Base-by-base conservation (phyloP, 2,329 filamentous ascomycete genomes). In the Rugonectria rugulosa region DNA sequence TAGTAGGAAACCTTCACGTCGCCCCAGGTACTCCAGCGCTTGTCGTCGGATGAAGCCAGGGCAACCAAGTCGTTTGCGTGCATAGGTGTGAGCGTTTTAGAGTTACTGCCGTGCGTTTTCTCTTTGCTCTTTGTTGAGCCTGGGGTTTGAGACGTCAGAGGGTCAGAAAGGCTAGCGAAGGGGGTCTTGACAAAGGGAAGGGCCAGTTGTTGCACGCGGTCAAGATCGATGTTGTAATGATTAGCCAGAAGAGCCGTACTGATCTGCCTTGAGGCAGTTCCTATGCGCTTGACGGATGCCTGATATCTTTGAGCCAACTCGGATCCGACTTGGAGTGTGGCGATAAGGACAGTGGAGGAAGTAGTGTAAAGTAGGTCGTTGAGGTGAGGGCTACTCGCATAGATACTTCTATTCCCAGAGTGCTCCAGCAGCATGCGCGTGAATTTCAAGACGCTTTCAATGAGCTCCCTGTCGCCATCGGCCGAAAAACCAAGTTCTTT, bases 371-470 rank as follows among this genome's bases (percentile, higher is more conserved):
- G 84, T 34, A 99, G 82, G 70, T 93, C 88, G 71, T 94, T 95
- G 58, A 99, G 79, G 67, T 96, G 91, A 63, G 88, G 83, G 72
- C 94, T 98, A 79, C 95, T 99, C 57, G 89, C 91, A 73, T 98
- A 99, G 67, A 99, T 88, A 77, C 93, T 97, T 65, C 96, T 84
- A 71, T 99, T 99, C 56, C 94, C 95, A 74, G 95, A 99, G 71
- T 97, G 95, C 72, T 98, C 92, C 46, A 98, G 78, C 24, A 99
- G 81, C 73, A 96, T 84, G 58, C 89, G 86, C 19, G 93, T 97
- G 74, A 99, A 99, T 65, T 85, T 82, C 57, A 99, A 80, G 49
- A 98, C 83, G 24, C 85, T 81, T 71, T 96, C 88, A 52, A 98
- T 78, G 59, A 99, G 81, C 68, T 90, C 80, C 64, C 87, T 81